Evolutionary conservation across 2,329 filamentous ascomycete species (phyloP).

Genomic region (Epichloe uncinata): DNA sequence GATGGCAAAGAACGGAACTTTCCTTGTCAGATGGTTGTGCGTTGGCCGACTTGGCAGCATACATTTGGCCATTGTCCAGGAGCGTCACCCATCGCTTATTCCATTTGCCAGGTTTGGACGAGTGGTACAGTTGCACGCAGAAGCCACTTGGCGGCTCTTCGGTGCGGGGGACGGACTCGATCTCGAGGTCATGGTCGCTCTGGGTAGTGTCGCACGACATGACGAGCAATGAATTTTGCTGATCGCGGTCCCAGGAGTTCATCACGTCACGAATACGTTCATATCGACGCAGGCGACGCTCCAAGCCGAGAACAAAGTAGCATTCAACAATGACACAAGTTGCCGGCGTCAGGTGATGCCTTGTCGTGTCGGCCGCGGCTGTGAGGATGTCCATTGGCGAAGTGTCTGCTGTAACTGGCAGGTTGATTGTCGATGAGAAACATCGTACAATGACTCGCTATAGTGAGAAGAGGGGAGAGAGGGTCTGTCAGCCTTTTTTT

Average conservation of each 20-base stretch:
- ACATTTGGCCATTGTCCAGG: constrained; percentile 57
- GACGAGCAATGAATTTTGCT: constrained; percentile 61
- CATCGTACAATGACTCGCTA: constrained; percentile 62
- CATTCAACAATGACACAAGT: constrained; percentile 64
- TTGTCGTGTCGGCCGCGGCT: constrained; percentile 49
- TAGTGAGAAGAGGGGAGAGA: neutral
- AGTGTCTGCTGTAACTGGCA: constrained; percentile 64
- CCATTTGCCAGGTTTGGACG: constrained; percentile 75
- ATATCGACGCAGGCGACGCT: constrained; percentile 72
- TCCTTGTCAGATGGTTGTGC: constrained; percentile 51
- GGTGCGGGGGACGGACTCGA: constrained; percentile 42
- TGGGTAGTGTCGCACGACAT: constrained; percentile 42
- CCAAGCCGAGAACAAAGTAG: constrained; percentile 62
- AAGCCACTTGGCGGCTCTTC: constrained; percentile 50
- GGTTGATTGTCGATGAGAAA: constrained; percentile 50
- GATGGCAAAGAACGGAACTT: constrained; percentile 57
- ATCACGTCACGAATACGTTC: constrained; percentile 77
- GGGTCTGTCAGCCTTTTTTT: neutral
- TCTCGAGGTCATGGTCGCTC: constrained; percentile 48
- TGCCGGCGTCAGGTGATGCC: constrained; percentile 48
- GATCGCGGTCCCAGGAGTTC: constrained; percentile 83
- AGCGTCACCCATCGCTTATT: constrained; percentile 71
- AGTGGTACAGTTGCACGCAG: constrained; percentile 64
- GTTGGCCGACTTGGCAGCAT: constrained; percentile 56
- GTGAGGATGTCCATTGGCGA: constrained; percentile 60